Conservation (phyloP, 805 yeast genomes). For the Blastobotrys muscicola region DNA sequence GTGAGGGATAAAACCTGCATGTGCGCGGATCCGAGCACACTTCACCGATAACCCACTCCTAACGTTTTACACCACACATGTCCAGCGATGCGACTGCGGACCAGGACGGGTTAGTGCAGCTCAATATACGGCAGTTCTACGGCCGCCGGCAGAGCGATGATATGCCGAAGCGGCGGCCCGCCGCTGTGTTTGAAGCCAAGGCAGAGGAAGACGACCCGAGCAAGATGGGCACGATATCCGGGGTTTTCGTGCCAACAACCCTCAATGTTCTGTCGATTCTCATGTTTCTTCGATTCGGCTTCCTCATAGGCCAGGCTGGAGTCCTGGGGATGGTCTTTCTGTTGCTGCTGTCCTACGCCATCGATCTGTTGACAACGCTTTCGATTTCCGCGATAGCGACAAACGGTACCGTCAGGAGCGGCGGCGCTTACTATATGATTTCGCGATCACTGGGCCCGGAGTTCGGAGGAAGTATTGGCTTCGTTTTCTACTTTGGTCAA, state of each 20-base stretch:
- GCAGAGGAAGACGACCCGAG: conserved; percentile 4
- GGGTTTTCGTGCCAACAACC: conserved; percentile 90
- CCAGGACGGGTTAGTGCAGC: neutral
- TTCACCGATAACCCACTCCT: too few relatives aligned
- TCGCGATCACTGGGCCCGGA: conserved; percentile 94
- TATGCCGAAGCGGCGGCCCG: too few relatives aligned
- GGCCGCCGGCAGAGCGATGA: conserved; percentile 5
- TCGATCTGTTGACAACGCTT: conserved; percentile 76
- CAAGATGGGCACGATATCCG: conserved; percentile 74
- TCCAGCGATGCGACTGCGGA: too few relatives aligned
- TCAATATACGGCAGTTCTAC: conserved; percentile 8
- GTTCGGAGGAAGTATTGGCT: conserved; percentile 95
- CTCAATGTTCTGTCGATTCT: conserved; percentile 86
- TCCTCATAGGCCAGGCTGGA: conserved; percentile 92
- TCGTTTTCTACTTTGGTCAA: conserved; percentile 91
- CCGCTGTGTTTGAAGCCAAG: conserved; percentile 9
- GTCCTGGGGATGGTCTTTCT: conserved; percentile 64
- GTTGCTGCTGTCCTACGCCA: conserved; percentile 62
- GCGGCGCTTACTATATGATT: conserved; percentile 98
- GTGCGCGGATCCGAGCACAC: too few relatives aligned
- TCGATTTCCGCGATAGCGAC: conserved; percentile 95
- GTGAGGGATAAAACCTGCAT: too few relatives aligned
- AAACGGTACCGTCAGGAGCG: conserved; percentile 94
- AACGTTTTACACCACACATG: too few relatives aligned
- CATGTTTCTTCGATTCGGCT: conserved; percentile 93